Evolutionary conservation across 225 moss, liverwort and hornwort genomes (phyloP).

Genomic region (Straminergon stramineum): DNA sequence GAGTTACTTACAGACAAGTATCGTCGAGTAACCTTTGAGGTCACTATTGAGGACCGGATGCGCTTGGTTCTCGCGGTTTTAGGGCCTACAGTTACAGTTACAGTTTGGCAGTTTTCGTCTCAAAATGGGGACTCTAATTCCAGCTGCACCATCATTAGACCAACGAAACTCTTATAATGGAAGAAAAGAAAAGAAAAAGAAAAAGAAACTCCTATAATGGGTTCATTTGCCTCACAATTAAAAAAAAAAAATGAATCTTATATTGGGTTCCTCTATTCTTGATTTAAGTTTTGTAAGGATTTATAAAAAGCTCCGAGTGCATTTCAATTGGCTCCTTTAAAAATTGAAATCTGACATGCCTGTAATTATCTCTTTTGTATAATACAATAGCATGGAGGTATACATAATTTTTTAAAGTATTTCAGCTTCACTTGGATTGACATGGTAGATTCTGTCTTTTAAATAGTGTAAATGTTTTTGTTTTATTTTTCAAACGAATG

Average conservation of each 20-base stretch:
- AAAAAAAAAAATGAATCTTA: background rate
- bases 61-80: background rate
- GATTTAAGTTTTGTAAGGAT: background rate
- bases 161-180: background rate
- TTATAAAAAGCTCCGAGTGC: no score
- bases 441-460: background rate
- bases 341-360: background rate
- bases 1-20: background rate
- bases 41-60: background rate
- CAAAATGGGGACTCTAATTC: background rate
- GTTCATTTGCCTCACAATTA: background rate
- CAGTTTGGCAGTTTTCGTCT: background rate
- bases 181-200: no score
- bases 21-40: background rate
- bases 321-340: background rate
- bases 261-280: background rate
- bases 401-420: background rate
- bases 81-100: background rate
- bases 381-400: background rate
- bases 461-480: background rate
- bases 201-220: background rate
- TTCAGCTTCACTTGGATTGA: background rate
- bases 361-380: background rate
- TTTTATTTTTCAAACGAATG: background rate
- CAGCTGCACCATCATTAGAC: background rate